Percentiles rank a stretch among this genome's conserved stretches.
Evolutionary conservation across 2,329 filamentous ascomycete genomes (phyloP).

Genomic region (Xylaria sp.): DNA sequence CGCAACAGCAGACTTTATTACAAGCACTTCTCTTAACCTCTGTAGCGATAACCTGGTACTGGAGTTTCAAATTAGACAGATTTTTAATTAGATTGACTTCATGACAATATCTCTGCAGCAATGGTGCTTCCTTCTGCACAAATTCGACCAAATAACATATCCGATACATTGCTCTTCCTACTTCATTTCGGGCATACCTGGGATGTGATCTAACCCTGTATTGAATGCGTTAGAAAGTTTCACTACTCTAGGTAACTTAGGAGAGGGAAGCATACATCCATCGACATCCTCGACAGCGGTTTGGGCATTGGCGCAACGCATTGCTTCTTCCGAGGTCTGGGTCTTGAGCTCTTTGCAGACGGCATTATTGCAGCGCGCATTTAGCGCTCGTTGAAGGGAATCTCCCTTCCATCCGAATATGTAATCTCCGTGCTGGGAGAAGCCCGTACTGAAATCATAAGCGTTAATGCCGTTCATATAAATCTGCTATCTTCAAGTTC

Average conservation of each 20-base stretch:
- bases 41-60: background rate
- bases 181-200: slow-evolving; percentile 31
- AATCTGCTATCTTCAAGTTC: background rate
- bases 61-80: too few species aligned
- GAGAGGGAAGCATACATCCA: slow-evolving; percentile 41
- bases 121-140: background rate
- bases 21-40: background rate
- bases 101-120: background rate
- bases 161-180: background rate
- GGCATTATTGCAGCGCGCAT: slow-evolving; percentile 52
- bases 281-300: slow-evolving; percentile 44
- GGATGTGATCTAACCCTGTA: slow-evolving; percentile 29
- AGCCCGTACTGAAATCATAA: slow-evolving; percentile 37
- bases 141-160: background rate
- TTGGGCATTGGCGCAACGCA: slow-evolving; percentile 43
- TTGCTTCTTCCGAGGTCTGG: slow-evolving; percentile 45
- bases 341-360: slow-evolving; percentile 44
- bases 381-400: slow-evolving; percentile 53
- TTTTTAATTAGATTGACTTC: background rate
- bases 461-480: too few species aligned
- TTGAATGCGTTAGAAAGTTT: background rate
- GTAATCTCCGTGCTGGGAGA: slow-evolving; percentile 52
- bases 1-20: background rate
- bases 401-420: slow-evolving; percentile 56
- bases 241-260: too few species aligned